Percentiles rank a stretch among this genome's conserved stretches.
Conservation (phyloP, 495 filamentous ascomycete species). For the Podospora tetraspora region DNA sequence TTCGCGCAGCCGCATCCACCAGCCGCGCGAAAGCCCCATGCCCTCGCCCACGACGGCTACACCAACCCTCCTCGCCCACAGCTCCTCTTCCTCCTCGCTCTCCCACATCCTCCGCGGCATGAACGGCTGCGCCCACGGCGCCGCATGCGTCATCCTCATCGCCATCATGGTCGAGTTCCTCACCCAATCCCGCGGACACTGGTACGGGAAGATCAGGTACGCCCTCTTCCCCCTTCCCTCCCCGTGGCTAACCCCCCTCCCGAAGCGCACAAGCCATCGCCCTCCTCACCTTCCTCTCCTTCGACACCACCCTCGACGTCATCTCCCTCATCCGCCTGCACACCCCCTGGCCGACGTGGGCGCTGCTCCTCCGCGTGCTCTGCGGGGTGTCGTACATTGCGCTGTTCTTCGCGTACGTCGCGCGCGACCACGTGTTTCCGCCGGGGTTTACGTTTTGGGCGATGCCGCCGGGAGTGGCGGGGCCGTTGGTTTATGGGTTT, state of each 20-base stretch:
- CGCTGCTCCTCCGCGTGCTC: slow-evolving; percentile 15
- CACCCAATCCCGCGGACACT: background rate
- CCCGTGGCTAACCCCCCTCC: too few relatives aligned
- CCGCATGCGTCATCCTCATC: slow-evolving; percentile 12
- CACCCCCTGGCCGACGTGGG: slow-evolving; percentile 21
- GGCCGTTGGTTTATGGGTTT: slow-evolving; percentile 25
- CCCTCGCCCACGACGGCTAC: background rate
- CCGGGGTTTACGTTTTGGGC: slow-evolving; percentile 22
- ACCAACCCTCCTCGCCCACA: background rate
- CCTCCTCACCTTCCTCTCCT: slow-evolving; percentile 25
- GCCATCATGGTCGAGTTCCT: slow-evolving; percentile 13
- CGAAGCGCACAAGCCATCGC: slow-evolving; percentile 21
- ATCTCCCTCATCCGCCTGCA: slow-evolving; percentile 22
- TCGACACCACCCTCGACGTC: slow-evolving; percentile 31
- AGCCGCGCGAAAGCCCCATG: background rate
- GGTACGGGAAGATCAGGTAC: slow-evolving; percentile 2
- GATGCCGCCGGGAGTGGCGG: slow-evolving; percentile 13
- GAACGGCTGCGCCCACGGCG: slow-evolving; percentile 10
- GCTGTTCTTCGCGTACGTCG: slow-evolving; percentile 28
- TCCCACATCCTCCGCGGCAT: slow-evolving; percentile 4
- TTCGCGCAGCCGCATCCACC: background rate
- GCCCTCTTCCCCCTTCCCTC: too few relatives aligned
- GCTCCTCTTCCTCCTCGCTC: background rate
- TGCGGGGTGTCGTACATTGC: slow-evolving; percentile 23
- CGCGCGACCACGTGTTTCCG: slow-evolving; percentile 21